Percentiles rank a stretch among this genome's conserved stretches.
Conservation (phyloP, 2,329 filamentous ascomycete species). For the Dothiorella sarmentorum region DNA sequence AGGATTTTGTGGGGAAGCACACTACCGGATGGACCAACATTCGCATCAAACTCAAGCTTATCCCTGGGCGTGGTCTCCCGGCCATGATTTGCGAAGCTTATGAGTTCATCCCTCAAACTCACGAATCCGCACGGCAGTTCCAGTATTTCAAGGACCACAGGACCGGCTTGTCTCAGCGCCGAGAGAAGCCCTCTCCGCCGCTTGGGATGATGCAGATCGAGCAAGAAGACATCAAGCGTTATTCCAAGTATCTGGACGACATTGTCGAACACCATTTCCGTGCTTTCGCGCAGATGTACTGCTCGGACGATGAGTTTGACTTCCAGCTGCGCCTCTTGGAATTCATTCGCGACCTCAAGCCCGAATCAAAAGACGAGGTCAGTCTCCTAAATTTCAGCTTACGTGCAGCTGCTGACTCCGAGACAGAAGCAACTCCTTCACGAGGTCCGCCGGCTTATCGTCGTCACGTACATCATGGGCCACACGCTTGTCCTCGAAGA, state of each 20-base stretch:
- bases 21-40: constrained; percentile 36
- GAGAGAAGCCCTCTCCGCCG: constrained; percentile 43
- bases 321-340: constrained; percentile 44
- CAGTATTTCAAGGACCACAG: constrained; percentile 41
- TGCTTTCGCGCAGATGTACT: constrained; percentile 43
- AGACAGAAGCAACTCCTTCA: constrained; percentile 40
- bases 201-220: constrained; percentile 46
- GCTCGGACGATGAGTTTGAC: constrained; percentile 44
- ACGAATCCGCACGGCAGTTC: constrained; percentile 39
- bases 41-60: constrained; percentile 42
- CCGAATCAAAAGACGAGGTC: constrained; percentile 41
- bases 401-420: neutral
- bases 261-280: constrained; percentile 41
- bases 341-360: constrained; percentile 39
- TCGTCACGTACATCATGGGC: constrained; percentile 49
- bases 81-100: constrained; percentile 44
- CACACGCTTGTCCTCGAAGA: constrained; percentile 46
- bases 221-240: constrained; percentile 41
- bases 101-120: constrained; percentile 44
- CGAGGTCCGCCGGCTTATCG: constrained; percentile 45
- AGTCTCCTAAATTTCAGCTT: constrained; percentile 1
- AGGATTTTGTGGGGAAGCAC: constrained; percentile 37
- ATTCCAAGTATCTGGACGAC: constrained; percentile 44
- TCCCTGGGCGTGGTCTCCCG: constrained; percentile 43
- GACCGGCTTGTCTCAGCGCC: constrained; percentile 31